A percentile compares a stretch with the other conserved stretches of the same genome.
Evolutionary conservation across 225 moss, liverwort and hornwort genomes (phyloP).

Genomic region (Pseudisothecium myosuroides): DNA sequence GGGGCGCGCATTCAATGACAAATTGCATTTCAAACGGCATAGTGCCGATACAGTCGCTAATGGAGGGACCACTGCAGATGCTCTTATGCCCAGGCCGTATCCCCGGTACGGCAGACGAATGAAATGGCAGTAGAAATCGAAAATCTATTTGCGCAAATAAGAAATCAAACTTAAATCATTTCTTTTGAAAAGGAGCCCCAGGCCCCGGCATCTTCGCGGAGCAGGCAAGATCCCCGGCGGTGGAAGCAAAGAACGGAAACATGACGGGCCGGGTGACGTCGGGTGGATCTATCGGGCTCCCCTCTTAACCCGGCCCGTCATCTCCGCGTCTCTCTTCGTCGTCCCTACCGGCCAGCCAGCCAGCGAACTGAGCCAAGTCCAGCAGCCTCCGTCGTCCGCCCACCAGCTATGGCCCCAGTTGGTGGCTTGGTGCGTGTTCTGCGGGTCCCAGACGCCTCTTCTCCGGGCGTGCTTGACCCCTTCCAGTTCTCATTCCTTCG

Average conservation of each 20-base stretch:
- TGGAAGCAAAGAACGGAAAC: not conserved
- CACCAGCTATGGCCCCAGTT: slow-evolving; percentile 1
- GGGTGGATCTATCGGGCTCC: not conserved
- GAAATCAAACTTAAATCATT: not conserved
- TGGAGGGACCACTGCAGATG: too few species aligned
- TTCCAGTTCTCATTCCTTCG: not conserved
- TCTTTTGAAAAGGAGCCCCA: not conserved
- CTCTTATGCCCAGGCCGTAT: not conserved
- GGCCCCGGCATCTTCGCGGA: not conserved
- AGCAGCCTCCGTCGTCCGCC: not conserved
- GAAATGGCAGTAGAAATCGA: not conserved
- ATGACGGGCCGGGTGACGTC: not conserved
- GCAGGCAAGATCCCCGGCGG: not conserved
- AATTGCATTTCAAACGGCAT: too few species aligned
- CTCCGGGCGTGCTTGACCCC: slow-evolving; percentile 14
- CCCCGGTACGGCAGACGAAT: not conserved
- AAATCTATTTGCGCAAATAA: not conserved
- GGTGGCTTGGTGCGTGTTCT: not conserved
- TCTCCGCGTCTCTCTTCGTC: not conserved
- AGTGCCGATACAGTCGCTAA: too few species aligned
- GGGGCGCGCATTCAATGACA: too few species aligned
- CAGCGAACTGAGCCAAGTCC: not conserved
- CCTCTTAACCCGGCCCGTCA: not conserved
- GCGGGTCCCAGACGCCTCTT: slow-evolving; percentile 3
- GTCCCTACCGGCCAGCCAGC: not conserved